Base-by-base conservation (phyloP, 306 rosid species). In the Glycine latifolia region DNA sequence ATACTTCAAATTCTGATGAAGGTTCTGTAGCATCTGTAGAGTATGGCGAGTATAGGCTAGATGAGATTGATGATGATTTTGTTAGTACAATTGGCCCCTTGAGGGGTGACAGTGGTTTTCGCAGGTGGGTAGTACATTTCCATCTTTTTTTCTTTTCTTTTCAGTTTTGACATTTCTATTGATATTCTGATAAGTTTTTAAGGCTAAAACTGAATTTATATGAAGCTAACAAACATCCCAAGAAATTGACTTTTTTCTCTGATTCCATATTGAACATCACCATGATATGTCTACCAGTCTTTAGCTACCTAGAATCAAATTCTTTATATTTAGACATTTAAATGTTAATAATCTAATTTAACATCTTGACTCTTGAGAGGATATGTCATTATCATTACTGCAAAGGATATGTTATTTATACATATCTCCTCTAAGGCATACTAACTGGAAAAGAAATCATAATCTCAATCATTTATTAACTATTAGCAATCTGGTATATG, bases 1-100 rank as follows among this genome's bases (percentile, higher is more conserved):
- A 91, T 77, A 81, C 83, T 53, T 90, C 92, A 14, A 88, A 86
- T 82, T 91, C 94, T 69, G 96, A 93, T 47, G 97, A 93, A 73
- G 88, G 91, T 67, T 93, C 94, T 65, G 92, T 91, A 71, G 67
- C 90, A 75, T 91, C 97, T 37, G 83, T 90, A 39, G 94, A 91
- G 65, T 90, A 83, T 85, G 75, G 89, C 1, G 96, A 91, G 9
- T 81, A 79, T 62, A 88, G 96, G 79, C 83, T 80, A 70, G 94
- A 93, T 7, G 96, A 91, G 41, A 87, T 58, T 31, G 96, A 93
- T 70, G 94, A 91, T 61, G 97, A 88, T n/a, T 84, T 90, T 76
- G 78, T 80, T 70, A 76, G 84, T 81, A 63, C 92, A 73, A 85
- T 68, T 78, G 89, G 87, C 49, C 71, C 84, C 58, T 85, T 94